A percentile compares a stretch with the other conserved stretches of the same genome.
Evolutionary conservation across 2,329 filamentous ascomycete species (phyloP).

Genomic region (Sclerotiophoma versabilis): DNA sequence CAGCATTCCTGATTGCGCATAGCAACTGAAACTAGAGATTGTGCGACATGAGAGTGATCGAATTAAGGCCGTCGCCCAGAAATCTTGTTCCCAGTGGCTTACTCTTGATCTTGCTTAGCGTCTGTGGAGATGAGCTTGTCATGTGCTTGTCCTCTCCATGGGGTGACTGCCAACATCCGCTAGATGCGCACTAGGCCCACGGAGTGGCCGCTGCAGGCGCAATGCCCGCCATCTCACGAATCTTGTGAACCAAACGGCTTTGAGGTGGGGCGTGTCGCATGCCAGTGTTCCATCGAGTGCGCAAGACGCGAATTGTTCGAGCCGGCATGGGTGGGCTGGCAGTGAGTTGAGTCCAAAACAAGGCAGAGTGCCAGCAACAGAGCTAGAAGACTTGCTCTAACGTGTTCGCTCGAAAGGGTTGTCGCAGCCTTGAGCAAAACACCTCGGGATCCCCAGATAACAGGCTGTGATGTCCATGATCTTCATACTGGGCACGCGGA

Average conservation of each 20-base stretch:
- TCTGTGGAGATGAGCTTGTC: constrained; percentile 1
- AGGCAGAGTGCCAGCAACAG: too few species aligned
- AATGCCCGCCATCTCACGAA: not conserved
- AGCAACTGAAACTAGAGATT: not conserved
- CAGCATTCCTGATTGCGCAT: not conserved
- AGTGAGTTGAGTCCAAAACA: not conserved
- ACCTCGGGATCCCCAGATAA: not conserved
- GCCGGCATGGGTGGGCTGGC: not conserved
- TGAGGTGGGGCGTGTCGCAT: not conserved
- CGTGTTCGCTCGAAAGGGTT: too few species aligned
- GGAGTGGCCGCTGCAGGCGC: not conserved
- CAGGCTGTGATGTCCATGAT: not conserved
- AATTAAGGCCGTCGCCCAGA: not conserved
- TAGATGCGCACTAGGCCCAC: not conserved
- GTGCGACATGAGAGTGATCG: not conserved
- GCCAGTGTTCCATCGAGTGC: constrained; percentile 3
- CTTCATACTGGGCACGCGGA: not conserved
- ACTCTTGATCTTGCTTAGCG: constrained; percentile 5
- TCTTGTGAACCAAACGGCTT: not conserved
- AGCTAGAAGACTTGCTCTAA: not conserved
- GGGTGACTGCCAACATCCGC: not conserved
- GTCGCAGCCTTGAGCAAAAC: not conserved
- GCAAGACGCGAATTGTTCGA: not conserved
- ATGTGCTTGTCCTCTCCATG: not conserved
- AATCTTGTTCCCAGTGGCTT: constrained; percentile 1